Percentiles rank a stretch among this genome's conserved stretches.
Evolutionary conservation across 495 filamentous ascomycete genomes (phyloP).

Genomic region (Barbatosphaeria neglecta): DNA sequence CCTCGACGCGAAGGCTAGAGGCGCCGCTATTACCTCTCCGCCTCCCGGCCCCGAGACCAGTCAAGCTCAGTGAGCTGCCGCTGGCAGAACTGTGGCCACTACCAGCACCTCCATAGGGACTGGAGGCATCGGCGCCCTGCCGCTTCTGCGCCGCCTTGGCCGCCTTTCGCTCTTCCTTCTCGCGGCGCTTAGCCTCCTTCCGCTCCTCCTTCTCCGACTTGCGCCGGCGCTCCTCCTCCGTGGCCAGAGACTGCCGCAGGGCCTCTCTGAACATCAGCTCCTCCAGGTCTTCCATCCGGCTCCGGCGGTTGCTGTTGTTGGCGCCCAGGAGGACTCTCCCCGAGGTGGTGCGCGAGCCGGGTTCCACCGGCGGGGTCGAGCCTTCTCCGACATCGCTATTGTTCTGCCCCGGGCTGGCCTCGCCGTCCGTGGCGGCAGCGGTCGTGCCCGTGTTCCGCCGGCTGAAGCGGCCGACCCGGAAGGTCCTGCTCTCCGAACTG

Average conservation of each 20-base stretch:
- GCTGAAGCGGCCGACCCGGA: slow-evolving; percentile 33
- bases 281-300: slow-evolving; percentile 77
- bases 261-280: slow-evolving; percentile 99
- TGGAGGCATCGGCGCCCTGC: slow-evolving; percentile 10
- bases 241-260: slow-evolving; percentile 74
- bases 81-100: slow-evolving; percentile 35
- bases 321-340: slow-evolving; percentile 8
- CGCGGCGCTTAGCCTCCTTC: slow-evolving; percentile 72
- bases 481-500: slow-evolving; percentile 34
- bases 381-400: slow-evolving; percentile 18
- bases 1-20: slow-evolving; percentile 36
- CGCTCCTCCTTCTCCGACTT: slow-evolving; percentile 68
- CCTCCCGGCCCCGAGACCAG: slow-evolving; percentile 32
- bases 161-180: slow-evolving; percentile 73
- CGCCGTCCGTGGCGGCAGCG: slow-evolving; percentile 14
- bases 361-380: slow-evolving; percentile 12
- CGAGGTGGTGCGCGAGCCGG: slow-evolving; percentile 7
- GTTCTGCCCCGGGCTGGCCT: slow-evolving; percentile 15
- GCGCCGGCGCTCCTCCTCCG: slow-evolving; percentile 77
- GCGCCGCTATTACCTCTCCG: slow-evolving; percentile 43
- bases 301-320: slow-evolving; percentile 42
- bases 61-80: slow-evolving; percentile 39
- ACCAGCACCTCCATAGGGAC: slow-evolving; percentile 26
- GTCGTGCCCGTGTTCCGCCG: slow-evolving; percentile 33
- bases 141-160: slow-evolving; percentile 52